A percentile compares a stretch with the other conserved stretches of the same genome.
phyloP scores from a whole-genome alignment of 2,329 filamentous ascomycete genomes.

The Phoma sp. region DNA sequence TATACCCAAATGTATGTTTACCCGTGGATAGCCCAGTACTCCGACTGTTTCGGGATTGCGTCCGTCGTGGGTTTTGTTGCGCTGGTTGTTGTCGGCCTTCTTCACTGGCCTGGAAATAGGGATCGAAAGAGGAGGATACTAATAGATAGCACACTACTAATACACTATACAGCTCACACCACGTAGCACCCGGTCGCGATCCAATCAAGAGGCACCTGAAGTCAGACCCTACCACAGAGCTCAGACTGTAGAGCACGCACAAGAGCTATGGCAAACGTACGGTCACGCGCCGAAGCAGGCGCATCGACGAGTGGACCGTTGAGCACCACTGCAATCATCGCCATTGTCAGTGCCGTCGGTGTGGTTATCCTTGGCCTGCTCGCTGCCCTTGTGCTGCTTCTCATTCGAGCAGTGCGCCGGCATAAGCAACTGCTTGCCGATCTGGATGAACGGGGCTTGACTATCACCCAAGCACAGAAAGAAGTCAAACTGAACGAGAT shows the following conservation, averaged over 20 bases:
- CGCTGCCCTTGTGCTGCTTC: conserved; percentile 31
- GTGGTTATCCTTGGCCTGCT: conserved; percentile 35
- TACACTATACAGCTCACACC: not conserved
- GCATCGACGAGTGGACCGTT: conserved; percentile 23
- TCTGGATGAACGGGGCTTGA: conserved; percentile 41
- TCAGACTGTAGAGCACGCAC: not conserved
- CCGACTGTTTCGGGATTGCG: conserved; percentile 21
- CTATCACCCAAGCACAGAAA: conserved; percentile 30
- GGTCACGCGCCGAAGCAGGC: conserved; percentile 14
- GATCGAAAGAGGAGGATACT: conserved; percentile 27
- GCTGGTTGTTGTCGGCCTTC: conserved; percentile 22
- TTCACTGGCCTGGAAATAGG: conserved; percentile 4
- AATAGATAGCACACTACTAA: conserved; percentile 4
- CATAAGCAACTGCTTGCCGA: conserved; percentile 42
- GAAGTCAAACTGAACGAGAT: conserved; percentile 24
- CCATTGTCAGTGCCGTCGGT: conserved; percentile 33
- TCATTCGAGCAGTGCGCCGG: conserved; percentile 33
- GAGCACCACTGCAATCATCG: conserved; percentile 31
- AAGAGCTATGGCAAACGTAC: conserved; percentile 16
- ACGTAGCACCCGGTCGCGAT: not conserved
- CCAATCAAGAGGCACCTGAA: not conserved
- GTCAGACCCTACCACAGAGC: not conserved
- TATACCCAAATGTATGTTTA: conserved; percentile 43
- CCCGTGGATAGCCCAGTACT: conserved; percentile 19
- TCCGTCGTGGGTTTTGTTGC: conserved; percentile 25